Evolutionary conservation across 495 filamentous ascomycete genomes (phyloP).

Genomic region (Lepraria neglecta): DNA sequence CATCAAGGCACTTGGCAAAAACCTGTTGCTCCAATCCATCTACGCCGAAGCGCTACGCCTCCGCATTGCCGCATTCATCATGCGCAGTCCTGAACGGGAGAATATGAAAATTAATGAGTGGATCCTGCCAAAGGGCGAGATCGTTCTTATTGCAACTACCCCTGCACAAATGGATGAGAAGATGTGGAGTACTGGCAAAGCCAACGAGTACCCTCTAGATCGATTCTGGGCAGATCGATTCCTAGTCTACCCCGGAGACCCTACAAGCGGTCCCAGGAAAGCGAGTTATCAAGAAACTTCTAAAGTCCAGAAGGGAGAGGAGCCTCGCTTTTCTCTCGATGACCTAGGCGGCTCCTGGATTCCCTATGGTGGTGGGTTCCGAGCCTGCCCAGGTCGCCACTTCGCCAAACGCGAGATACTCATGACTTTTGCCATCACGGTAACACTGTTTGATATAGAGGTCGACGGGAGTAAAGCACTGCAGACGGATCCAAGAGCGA

Average conservation of each 20-base stretch:
- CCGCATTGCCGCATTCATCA: constrained; percentile 21
- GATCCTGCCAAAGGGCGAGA: constrained; percentile 2
- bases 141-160: constrained; percentile 1
- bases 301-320: not conserved
- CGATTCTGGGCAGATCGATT: constrained; percentile 24
- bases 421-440: constrained; percentile 27
- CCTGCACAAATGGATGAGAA: constrained; percentile 13
- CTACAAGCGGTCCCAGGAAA: not conserved
- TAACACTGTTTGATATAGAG: too few relatives aligned
- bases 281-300: not conserved
- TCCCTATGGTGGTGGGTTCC: constrained; percentile 23
- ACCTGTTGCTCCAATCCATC: constrained; percentile 23
- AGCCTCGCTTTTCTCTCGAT: not conserved
- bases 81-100: constrained; percentile 8
- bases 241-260: not conserved
- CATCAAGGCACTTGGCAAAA: constrained; percentile 11
- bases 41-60: constrained; percentile 28
- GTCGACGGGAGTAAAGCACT: too few relatives aligned
- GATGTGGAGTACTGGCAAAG: constrained; percentile 8
- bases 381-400: constrained; percentile 34
- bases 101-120: constrained; percentile 14
- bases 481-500: too few relatives aligned
- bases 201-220: constrained; percentile 3
- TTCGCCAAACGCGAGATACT: constrained; percentile 34
- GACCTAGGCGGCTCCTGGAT: not conserved